Evolutionary conservation across 768 basidiomycete species (phyloP).

Genomic region (Tubosaeta sp.): DNA sequence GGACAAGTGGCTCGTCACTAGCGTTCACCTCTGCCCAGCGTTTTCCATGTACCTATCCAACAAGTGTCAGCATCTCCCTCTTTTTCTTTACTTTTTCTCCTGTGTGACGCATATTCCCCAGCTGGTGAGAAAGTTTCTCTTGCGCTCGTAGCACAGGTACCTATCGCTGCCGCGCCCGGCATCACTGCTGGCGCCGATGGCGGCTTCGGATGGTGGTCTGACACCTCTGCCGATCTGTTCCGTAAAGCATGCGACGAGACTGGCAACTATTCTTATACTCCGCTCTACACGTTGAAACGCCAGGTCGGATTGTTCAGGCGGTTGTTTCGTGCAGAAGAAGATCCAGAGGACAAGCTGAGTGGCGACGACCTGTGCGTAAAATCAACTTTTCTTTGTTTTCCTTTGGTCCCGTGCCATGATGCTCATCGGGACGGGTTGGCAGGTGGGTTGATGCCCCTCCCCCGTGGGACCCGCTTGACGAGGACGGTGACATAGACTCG

Average conservation of each 20-base stretch:
- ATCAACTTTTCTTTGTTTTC: not conserved
- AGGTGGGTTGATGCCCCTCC: slow-evolving; percentile 20
- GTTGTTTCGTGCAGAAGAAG: slow-evolving; percentile 9
- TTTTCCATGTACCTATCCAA: slow-evolving; percentile 32
- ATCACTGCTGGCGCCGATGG: slow-evolving; percentile 10
- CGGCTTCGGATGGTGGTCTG: slow-evolving; percentile 20
- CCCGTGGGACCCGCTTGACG: slow-evolving; percentile 24
- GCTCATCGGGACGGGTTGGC: not conserved
- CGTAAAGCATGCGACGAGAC: slow-evolving; percentile 20
- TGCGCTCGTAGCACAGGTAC: slow-evolving; percentile 14
- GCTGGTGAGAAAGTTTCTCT: slow-evolving; percentile 24
- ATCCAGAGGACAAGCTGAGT: not conserved
- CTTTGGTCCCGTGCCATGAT: not conserved
- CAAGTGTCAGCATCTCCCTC: slow-evolving; percentile 12
- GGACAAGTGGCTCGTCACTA: slow-evolving; percentile 33
- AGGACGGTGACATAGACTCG: slow-evolving; percentile 23
- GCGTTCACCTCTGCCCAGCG: slow-evolving; percentile 29
- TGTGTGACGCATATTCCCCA: not conserved
- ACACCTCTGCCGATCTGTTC: slow-evolving; percentile 15
- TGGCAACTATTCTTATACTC: slow-evolving; percentile 24
- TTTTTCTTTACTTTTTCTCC: not conserved
- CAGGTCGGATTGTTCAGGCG: not conserved
- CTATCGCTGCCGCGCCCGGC: slow-evolving; percentile 8
- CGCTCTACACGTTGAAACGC: slow-evolving; percentile 25
- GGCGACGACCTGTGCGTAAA: slow-evolving; percentile 19